Percentiles rank a stretch among this genome's conserved stretches.
Evolutionary conservation across 108 stramenopile species (phyloP).

Genomic region (Parietichytrium sp.): DNA sequence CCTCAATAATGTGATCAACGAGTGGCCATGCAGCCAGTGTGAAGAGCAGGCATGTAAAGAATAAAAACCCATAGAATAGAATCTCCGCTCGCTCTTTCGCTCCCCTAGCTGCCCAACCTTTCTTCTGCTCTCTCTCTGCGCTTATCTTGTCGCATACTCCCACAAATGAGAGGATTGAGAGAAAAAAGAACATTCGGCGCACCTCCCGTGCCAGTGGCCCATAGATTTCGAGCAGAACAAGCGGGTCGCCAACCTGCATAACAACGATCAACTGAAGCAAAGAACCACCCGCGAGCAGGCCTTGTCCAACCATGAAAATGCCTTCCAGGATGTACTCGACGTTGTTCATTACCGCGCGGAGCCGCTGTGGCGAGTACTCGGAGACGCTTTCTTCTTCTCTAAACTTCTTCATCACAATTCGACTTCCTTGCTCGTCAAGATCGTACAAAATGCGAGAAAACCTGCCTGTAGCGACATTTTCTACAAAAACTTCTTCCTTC

Average conservation of each 20-base stretch:
- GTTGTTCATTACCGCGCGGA: slow-evolving; percentile 2
- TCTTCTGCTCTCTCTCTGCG: not conserved
- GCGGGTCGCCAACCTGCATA: not conserved
- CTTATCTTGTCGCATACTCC: slow-evolving; percentile 35
- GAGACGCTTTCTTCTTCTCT: not conserved
- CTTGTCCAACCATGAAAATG: slow-evolving; percentile 4
- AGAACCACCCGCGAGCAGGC: not conserved
- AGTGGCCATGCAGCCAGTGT: not conserved
- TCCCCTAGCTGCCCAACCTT: not conserved
- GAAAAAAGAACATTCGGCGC: slow-evolving; percentile 37
- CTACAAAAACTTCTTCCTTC: slow-evolving; percentile 25
- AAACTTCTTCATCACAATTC: not conserved
- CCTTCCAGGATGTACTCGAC: slow-evolving; percentile 30
- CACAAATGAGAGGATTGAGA: not conserved
- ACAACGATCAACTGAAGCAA: slow-evolving; percentile 19
- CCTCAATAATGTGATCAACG: slow-evolving; percentile 10
- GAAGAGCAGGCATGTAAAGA: not conserved
- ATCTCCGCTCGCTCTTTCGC: not conserved
- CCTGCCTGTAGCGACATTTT: not conserved
- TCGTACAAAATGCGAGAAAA: not conserved
- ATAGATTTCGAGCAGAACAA: not conserved
- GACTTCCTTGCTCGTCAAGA: not conserved
- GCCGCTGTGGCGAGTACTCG: slow-evolving; percentile 21
- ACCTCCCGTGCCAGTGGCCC: not conserved
- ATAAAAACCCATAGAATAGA: not conserved